Conservation (phyloP, 176 grass and related monocot species). For the Phoenix roebelenii region DNA sequence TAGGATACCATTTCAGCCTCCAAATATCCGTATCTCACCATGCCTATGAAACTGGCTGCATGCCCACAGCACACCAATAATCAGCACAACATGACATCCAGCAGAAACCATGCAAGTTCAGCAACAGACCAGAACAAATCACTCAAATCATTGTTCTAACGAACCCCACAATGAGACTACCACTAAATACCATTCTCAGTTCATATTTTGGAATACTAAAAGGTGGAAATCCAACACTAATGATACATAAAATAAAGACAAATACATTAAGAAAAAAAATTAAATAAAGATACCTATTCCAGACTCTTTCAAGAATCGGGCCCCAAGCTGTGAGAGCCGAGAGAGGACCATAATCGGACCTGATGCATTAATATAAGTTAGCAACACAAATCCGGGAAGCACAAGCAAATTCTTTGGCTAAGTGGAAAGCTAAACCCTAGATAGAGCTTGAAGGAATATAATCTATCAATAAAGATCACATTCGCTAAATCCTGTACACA, state of each 20-base stretch:
- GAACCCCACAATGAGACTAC: no score
- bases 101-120: no score
- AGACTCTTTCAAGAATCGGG: conserved; percentile 22
- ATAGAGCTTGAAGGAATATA: not conserved
- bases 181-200: no score
- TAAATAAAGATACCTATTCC: conserved; percentile 7
- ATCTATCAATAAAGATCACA: not conserved
- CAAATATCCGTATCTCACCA: no score
- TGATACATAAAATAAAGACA: not conserved
- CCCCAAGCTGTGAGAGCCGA: conserved; percentile 36
- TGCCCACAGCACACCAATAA: no score
- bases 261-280: not conserved
- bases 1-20: no score
- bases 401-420: not conserved
- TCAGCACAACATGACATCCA: no score
- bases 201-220: no score
- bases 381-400: not conserved
- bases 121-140: no score
- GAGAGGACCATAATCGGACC: conserved; percentile 25
- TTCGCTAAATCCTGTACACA: no score
- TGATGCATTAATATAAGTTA: not conserved
- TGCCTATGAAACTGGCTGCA: no score
- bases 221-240: not conserved
- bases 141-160: no score
- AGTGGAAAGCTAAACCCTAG: not conserved